A percentile compares a stretch with the other conserved stretches of the same genome.
Conservation (phyloP, 331 rosid species). For the Rosa hybrid region DNA sequence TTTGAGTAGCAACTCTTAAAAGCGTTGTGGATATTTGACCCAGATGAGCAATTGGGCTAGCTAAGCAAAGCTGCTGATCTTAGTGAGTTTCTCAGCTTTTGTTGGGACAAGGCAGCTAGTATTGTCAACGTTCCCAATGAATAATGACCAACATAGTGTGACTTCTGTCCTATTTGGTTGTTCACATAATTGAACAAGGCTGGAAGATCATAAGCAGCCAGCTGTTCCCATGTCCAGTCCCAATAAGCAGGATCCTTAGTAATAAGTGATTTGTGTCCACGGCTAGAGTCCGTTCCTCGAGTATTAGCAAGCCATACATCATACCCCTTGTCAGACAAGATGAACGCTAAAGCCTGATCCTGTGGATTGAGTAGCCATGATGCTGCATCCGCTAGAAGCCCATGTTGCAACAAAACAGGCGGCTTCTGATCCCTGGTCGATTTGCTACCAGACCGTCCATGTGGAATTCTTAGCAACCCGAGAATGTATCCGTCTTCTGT, state of each 20-base stretch:
- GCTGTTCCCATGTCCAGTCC: conserved; percentile 97
- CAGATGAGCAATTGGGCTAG: conserved; percentile 66
- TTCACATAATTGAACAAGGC: conserved; percentile 63
- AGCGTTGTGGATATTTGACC: conserved; percentile 60
- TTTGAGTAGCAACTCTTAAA: conserved; percentile 54
- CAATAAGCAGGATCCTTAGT: conserved; percentile 61
- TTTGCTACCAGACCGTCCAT: conserved; percentile 38
- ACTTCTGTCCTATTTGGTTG: conserved; percentile 59
- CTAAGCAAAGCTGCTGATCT: conserved; percentile 81
- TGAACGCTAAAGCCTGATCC: conserved; percentile 59
- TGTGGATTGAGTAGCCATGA: conserved; percentile 72
- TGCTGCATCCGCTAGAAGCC: conserved; percentile 55
- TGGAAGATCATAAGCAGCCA: conserved; percentile 82
- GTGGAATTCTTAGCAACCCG: conserved; percentile 70
- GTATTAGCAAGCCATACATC: conserved; percentile 85
- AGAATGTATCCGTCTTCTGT: conserved; percentile 76
- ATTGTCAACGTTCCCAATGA: conserved; percentile 81
- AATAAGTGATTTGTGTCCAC: conserved; percentile 42
- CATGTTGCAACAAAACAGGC: conserved; percentile 78
- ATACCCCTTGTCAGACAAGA: conserved; percentile 68
- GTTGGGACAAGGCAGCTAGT: conserved; percentile 70
- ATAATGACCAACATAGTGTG: conserved; percentile 76
- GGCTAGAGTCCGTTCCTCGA: conserved; percentile 77
- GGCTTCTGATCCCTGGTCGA: conserved; percentile 20
- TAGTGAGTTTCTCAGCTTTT: conserved; percentile 40